Evolutionary conservation across 2,329 filamentous ascomycete genomes (phyloP), one percentile per base, ranked within the genome.

Genomic region (Sporothrix euskadiensis): DNA sequence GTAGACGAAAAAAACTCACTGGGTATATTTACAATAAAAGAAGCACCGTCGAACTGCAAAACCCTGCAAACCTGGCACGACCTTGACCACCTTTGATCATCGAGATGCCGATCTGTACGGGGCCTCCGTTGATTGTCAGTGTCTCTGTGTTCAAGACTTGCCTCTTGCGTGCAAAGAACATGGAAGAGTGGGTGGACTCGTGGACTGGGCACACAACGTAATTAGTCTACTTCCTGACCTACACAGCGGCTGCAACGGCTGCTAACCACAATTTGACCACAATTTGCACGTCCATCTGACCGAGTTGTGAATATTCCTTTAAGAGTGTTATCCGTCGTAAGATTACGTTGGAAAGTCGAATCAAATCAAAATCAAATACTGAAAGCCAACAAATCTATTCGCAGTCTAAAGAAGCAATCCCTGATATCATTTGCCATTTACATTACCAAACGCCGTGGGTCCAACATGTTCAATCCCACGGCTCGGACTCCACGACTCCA

Each of bases 161-260:
- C 26, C 26, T 26, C 26, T 35, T 35, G 35, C 35, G 35, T 35
- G 35, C 35, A 35, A 54, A n/a, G 19, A 35, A 59, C 56, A 32
- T 61, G 32, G 49, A 19, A 44, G 44, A 49, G 44, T 32, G 9
- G 56, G 14, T 39, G 35, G 35, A 44, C 26, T 35, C 8, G 14
- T 49, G 19, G 47, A 16, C 35, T 65, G 61, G 39, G n/a, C 8
- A 32, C 41, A 32, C 57, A 66, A 30, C n/a, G 39, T 44, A 47
- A 66, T 30, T 66, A 47, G 39, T 65, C 26, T 26, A 26, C 26
- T 26, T 2, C 26, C 2, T 1, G 61, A 3, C 39, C 39, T 65
- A 14, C 61, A 14, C 57, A 12, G 19, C 57, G 16, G 57, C 61
- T 66, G 61, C 39, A 66, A 66, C 61, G 61, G 61, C 61, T 66